A percentile compares a stretch with the other conserved stretches of the same genome.
Evolutionary conservation across 2,329 filamentous ascomycete species (phyloP).

Genomic region (Exophiala calicioides): DNA sequence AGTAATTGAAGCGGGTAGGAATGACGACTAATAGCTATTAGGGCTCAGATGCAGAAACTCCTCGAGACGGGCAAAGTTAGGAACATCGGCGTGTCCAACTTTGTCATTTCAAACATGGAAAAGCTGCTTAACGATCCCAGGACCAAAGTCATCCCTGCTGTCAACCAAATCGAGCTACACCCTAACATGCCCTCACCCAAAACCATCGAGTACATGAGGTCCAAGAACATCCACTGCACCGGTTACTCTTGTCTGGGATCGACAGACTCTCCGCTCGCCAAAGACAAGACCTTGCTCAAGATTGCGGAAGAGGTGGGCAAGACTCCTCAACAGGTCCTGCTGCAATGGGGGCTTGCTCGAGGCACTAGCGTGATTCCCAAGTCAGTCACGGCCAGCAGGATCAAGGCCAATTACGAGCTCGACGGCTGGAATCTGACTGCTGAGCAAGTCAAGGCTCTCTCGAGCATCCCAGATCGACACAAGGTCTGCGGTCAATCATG

Average conservation of each 20-base stretch:
- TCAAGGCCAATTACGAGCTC: not conserved
- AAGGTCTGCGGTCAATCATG: too few relatives aligned
- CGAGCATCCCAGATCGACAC: too few relatives aligned
- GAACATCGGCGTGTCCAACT: constrained; percentile 73
- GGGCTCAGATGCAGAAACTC: constrained; percentile 63
- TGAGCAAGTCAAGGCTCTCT: too few relatives aligned
- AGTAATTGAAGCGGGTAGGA: too few relatives aligned
- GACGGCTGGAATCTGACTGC: too few relatives aligned
- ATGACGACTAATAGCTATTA: too few relatives aligned
- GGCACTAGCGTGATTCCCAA: not conserved
- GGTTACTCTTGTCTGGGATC: constrained; percentile 17
- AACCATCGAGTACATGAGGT: constrained; percentile 28
- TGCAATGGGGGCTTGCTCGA: not conserved
- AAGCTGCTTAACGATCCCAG: constrained; percentile 39
- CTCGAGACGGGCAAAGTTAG: constrained; percentile 58
- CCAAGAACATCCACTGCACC: not conserved
- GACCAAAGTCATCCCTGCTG: constrained; percentile 34
- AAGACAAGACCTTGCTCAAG: constrained; percentile 28
- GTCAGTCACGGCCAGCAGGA: not conserved
- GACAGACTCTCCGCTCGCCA: not conserved
- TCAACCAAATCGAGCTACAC: constrained; percentile 34
- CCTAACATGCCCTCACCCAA: constrained; percentile 35
- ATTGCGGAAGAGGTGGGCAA: constrained; percentile 33
- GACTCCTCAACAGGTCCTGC: not conserved
- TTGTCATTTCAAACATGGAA: constrained; percentile 46